These are phyloP conservation scores for Colletotrichum simmondsii DNA, from an alignment of 2,329 filamentous ascomycete species.

Conservation along the genomic window DNA sequence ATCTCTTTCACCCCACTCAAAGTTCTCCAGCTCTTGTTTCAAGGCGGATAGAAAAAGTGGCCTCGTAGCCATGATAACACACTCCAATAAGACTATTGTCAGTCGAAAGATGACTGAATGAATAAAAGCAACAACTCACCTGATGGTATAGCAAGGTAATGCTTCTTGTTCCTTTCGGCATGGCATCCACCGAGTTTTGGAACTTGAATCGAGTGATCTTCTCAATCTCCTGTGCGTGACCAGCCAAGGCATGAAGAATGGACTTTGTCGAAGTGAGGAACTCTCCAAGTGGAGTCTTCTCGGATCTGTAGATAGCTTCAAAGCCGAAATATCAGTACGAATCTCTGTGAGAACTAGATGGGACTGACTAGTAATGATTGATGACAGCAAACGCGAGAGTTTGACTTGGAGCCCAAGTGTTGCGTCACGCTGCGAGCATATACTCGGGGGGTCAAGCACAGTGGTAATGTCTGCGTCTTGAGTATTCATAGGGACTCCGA, in stretches of 20 bases:
- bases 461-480: constrained; percentile 51
- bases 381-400: constrained; percentile 47
- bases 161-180: constrained; percentile 49
- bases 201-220: constrained; percentile 46
- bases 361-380: constrained; percentile 46
- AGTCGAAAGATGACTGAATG: background rate
- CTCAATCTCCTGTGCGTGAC: constrained; percentile 50
- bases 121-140: constrained; percentile 35
- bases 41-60: constrained; percentile 51
- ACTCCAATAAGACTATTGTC: constrained; percentile 37
- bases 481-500: constrained; percentile 50
- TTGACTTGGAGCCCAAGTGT: constrained; percentile 48
- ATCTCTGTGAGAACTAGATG: no score
- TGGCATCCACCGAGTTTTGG: constrained; percentile 43
- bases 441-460: constrained; percentile 39
- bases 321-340: background rate
- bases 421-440: constrained; percentile 41
- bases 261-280: constrained; percentile 50
- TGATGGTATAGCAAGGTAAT: constrained; percentile 52
- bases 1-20: constrained; percentile 40
- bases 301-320: constrained; percentile 48
- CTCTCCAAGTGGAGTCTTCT: constrained; percentile 41
- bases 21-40: constrained; percentile 47
- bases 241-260: constrained; percentile 48
- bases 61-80: constrained; percentile 51